These are phyloP conservation scores for Ostreobium quekettii DNA, from an alignment of 139 green algal genomes.

Conservation along the genomic window DNA sequence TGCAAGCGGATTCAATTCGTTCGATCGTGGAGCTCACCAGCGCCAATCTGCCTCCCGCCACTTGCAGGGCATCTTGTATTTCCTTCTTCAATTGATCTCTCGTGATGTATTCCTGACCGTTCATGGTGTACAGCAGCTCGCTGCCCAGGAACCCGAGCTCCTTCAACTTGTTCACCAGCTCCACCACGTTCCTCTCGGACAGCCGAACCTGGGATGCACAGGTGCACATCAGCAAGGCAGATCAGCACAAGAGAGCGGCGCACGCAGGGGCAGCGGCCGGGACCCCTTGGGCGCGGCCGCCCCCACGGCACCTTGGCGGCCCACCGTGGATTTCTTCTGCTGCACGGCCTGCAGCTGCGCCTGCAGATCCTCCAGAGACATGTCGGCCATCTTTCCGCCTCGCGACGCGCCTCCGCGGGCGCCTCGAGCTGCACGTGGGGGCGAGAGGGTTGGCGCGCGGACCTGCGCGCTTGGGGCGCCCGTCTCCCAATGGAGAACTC, in stretches of 20 bases:
- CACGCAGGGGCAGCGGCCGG: background rate
- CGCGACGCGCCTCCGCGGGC: too few species aligned
- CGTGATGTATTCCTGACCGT: slow-evolving; percentile 81
- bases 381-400: slow-evolving; percentile 35
- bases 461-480: too few species aligned
- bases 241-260: background rate
- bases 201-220: slow-evolving; percentile 39
- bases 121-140: slow-evolving; percentile 75
- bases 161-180: slow-evolving; percentile 80
- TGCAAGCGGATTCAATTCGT: too few species aligned
- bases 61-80: slow-evolving; percentile 31
- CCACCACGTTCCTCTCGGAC: slow-evolving; percentile 79
- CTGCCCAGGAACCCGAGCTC: slow-evolving; percentile 58
- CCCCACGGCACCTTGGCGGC: background rate
- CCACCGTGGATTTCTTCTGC: slow-evolving; percentile 45
- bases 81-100: slow-evolving; percentile 47
- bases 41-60: slow-evolving; percentile 56
- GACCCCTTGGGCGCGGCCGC: background rate
- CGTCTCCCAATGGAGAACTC: too few species aligned
- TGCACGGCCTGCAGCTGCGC: slow-evolving; percentile 54
- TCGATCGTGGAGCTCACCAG: too few species aligned
- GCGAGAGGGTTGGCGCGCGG: too few species aligned
- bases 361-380: slow-evolving; percentile 58
- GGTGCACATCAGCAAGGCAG: background rate
- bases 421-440: too few species aligned